Evolutionary conservation across 139 green algal species (phyloP), one percentile per base, ranked within the genome.

Genomic region (Trebouxia sp.): DNA sequence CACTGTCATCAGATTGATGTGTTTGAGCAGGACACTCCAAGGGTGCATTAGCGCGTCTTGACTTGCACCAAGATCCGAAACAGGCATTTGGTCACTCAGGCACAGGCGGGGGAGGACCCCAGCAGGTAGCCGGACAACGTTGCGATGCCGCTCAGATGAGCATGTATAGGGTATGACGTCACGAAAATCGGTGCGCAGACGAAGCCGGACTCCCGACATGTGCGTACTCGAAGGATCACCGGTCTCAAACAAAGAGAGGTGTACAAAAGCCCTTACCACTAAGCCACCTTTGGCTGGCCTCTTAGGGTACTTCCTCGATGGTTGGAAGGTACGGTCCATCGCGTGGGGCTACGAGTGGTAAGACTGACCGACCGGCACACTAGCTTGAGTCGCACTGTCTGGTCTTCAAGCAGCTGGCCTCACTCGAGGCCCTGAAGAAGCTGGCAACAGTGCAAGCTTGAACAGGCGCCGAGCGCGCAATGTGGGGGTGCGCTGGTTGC

Each of bases 241-340:
- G 62, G 43, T 35, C 62, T 72, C 62, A 72, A 22, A 72, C 62
- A 26, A 32, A 72, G 62, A 32, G 43, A 45, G 35, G 35, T 24
- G 32, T 32, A 5, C 35, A 72, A 72, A 43, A 53, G 14, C 28
- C 12, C 62, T 72, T 72, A 72, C 62, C 62, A 72, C 62, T 45
- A 72, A 35, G 12, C 62, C 62, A 72, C 32, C 43, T 41, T 72
- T 72, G 7, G 62, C 62, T 45, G 62, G 62, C 35, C 62, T 72
- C 43, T 35, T 72, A 30, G 62, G 62, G 15, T 72, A 72, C 32
- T 72, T 72, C 14, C 62, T 32, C 11, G 62, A 39, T 26, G 62
- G 62, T 3, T 72, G 62, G 24, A 72, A 72, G n/a, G 62, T 6
- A 26, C 62, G 62, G 43, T 72, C 62, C 62, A 72, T 72, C 10